A percentile compares a stretch with the other conserved stretches of the same genome.
Conservation (phyloP, 306 rosid genomes). For the Prunus fruticosa region DNA sequence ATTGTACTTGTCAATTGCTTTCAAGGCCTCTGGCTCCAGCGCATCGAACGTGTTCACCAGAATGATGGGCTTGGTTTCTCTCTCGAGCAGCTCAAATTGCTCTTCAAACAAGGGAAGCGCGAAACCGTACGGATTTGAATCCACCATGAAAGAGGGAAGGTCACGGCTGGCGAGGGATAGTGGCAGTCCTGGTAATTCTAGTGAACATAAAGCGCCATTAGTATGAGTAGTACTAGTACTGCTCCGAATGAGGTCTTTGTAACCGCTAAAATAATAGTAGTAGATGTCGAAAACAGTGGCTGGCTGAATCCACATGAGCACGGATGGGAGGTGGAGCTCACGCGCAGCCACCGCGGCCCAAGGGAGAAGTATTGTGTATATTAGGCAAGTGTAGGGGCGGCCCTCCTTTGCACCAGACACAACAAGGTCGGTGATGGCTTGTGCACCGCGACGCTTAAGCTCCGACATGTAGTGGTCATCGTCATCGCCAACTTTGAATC, state of each 20-base stretch:
- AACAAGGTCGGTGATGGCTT: constrained; percentile 21
- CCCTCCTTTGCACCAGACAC: constrained; percentile 3
- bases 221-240: not conserved
- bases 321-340: constrained; percentile 17
- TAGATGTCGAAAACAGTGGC: constrained; percentile 33
- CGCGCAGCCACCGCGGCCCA: constrained; percentile 34
- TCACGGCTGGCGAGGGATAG: constrained; percentile 11
- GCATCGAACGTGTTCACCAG: constrained; percentile 31
- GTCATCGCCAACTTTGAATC: constrained; percentile 4
- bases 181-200: constrained; percentile 30
- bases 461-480: not conserved
- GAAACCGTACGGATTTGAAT: not conserved
- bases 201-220: not conserved
- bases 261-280: constrained; percentile 35
- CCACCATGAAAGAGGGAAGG: constrained; percentile 32
- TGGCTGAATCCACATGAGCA: constrained; percentile 37
- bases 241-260: not conserved
- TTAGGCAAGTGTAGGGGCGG: constrained; percentile 21
- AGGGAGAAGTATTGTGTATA: constrained; percentile 24
- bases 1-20: constrained; percentile 6
- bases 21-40: constrained; percentile 28
- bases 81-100: constrained; percentile 6
- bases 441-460: constrained; percentile 19
- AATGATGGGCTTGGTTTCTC: constrained; percentile 4
- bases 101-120: constrained; percentile 1